These are phyloP conservation scores for Pseudognaphalium luteoalbum DNA, from an alignment of 129 eudicot species.

Conservation along the genomic window DNA sequence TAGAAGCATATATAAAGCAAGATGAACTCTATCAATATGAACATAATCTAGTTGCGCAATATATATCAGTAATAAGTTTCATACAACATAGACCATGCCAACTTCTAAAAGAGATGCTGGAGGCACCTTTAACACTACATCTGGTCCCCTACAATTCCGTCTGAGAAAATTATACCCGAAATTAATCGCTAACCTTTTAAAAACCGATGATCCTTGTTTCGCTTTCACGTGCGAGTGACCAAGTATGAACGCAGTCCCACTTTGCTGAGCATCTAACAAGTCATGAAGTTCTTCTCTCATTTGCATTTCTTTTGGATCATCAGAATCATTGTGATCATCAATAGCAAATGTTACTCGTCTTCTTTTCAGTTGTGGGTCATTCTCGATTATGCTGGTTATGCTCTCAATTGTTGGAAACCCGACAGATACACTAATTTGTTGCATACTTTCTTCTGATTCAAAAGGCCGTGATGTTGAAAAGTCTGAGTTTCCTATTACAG, in stretches of 20 bases:
- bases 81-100: slow-evolving; percentile 66
- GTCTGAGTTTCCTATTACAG: slow-evolving; percentile 59
- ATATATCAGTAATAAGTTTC: background rate
- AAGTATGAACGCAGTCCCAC: slow-evolving; percentile 78
- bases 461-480: slow-evolving; percentile 33
- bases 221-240: slow-evolving; percentile 70
- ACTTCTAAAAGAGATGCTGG: slow-evolving; percentile 77
- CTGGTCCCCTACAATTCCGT: slow-evolving; percentile 68
- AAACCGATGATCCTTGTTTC: slow-evolving; percentile 51
- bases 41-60: background rate
- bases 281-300: slow-evolving; percentile 67
- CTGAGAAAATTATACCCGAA: slow-evolving; percentile 61
- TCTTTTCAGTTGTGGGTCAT: slow-evolving; percentile 46
- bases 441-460: slow-evolving; percentile 52
- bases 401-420: slow-evolving; percentile 72
- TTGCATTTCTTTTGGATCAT: slow-evolving; percentile 36
- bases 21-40: background rate
- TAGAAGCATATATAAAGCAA: background rate
- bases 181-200: slow-evolving; percentile 52
- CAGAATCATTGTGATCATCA: slow-evolving; percentile 41
- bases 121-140: slow-evolving; percentile 72
- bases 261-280: slow-evolving; percentile 66
- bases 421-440: slow-evolving; percentile 62
- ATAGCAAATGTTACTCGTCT: slow-evolving; percentile 58
- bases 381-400: slow-evolving; percentile 72